phyloP scores from a whole-genome alignment of 768 basidiomycete genomes.

The Porphyrellus cyaneotinctus region DNA sequence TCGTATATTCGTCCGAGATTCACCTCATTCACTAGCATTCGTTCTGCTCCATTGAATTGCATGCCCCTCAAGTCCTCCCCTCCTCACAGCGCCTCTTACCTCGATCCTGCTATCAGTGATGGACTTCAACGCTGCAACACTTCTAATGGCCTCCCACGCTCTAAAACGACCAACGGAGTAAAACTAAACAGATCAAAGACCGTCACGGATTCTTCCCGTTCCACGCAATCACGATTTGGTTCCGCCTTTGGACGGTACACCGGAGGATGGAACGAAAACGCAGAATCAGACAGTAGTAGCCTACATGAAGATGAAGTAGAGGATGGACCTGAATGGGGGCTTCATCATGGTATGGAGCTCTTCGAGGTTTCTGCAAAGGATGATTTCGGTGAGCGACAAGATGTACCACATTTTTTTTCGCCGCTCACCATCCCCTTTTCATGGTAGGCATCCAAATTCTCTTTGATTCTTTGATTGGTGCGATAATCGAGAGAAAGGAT shows the following conservation, averaged over 20 bases:
- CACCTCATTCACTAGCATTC: constrained; percentile 44
- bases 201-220: constrained; percentile 39
- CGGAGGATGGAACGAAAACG: constrained; percentile 54
- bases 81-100: constrained; percentile 58
- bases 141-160: constrained; percentile 43
- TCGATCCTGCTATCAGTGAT: constrained; percentile 55
- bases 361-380: constrained; percentile 93
- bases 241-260: constrained; percentile 50
- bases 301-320: constrained; percentile 58
- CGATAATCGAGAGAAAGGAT: constrained; percentile 77
- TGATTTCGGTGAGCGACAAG: constrained; percentile 52
- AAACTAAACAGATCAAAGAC: constrained; percentile 31
- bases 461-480: constrained; percentile 73
- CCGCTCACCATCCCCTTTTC: constrained; percentile 5
- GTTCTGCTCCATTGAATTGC: constrained; percentile 55
- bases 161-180: constrained; percentile 43
- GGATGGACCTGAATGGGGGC: constrained; percentile 64
- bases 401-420: constrained; percentile 4
- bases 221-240: constrained; percentile 49
- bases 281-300: constrained; percentile 63
- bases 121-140: constrained; percentile 53
- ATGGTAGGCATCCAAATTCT: constrained; percentile 69
- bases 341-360: constrained; percentile 79
- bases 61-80: constrained; percentile 43
- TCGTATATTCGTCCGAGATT: constrained; percentile 36